Conservation (phyloP, 768 basidiomycete genomes). For the Leccinum obscurum region DNA sequence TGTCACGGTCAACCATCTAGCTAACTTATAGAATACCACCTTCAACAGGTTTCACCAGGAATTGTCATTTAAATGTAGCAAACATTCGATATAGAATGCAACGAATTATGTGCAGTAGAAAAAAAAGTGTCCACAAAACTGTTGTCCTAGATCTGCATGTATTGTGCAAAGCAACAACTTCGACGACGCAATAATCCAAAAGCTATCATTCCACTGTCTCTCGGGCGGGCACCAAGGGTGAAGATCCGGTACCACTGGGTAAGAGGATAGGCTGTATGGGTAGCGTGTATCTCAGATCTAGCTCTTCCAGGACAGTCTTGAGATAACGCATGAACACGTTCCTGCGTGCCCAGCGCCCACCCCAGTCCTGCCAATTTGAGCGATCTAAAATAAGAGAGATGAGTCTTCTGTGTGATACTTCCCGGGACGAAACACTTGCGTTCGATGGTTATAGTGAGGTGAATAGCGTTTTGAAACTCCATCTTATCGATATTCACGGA, state of each 20-base stretch:
- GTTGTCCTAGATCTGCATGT: background rate
- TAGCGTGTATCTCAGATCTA: constrained; percentile 68
- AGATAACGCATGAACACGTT: constrained; percentile 75
- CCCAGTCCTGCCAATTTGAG: constrained; percentile 88
- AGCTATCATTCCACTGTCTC: background rate
- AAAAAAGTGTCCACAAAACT: background rate
- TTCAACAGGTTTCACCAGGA: constrained; percentile 37
- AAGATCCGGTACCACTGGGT: constrained; percentile 28
- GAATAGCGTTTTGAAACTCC: constrained; percentile 73
- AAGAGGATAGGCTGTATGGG: constrained; percentile 73
- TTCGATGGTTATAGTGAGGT: constrained; percentile 67
- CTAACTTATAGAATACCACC: constrained; percentile 23
- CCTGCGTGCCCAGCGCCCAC: constrained; percentile 73
- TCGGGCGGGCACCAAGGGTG: background rate
- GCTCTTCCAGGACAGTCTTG: constrained; percentile 68
- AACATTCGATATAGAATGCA: background rate
- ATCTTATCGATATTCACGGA: constrained; percentile 74
- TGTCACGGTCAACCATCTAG: background rate
- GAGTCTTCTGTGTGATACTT: background rate
- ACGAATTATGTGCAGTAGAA: background rate
- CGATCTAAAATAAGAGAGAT: constrained; percentile 47
- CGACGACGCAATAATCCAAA: background rate
- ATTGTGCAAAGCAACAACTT: background rate
- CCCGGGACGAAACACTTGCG: constrained; percentile 44
- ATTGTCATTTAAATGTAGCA: background rate